Base-by-base conservation (phyloP, 1,139 yeast species). In the Suhomyces ambrosiae region DNA sequence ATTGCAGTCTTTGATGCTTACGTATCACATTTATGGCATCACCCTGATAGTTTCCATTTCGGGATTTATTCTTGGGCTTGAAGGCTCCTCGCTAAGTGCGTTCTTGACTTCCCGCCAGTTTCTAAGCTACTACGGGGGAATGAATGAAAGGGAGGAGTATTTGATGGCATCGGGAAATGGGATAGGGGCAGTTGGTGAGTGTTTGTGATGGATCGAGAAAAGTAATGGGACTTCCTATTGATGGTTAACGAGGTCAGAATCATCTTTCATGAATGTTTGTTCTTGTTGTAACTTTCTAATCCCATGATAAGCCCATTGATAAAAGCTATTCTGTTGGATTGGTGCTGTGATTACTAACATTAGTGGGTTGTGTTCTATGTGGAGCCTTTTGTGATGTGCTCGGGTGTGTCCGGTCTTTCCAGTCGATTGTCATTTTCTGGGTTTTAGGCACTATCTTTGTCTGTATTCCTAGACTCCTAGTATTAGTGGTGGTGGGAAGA, bases 11-110 rank as follows among this genome's bases (percentile, higher is more conserved):
- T n/a, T n/a, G 8, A 32, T 32, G 34, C 22, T 18, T 13, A 44
- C 43, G 13, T 43, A 42, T 25, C 40, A 39, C 32, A 16, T 36
- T n/a, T 38, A 41, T 27, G 44, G 39, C 8, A 43, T 49, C 39
- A 44, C 46, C 9, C 30, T 40, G 15, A 48, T 50, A 27, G 36
- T 48, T 2, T 60, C 63, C 12, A 38, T 62, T 3, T 53, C 62
- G 1, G 66, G 71, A n/a, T 39, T 63, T 22, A 46, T 63, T 22
- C 41, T 63, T n/a, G 69, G 69, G 1, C 49, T 62, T 42, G 72
- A 67, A 40, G 43, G 57, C 14, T 47, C 62, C 5, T 55, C 68
- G 1, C 46, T 61, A 27, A 45, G 55, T 16, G 53, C 61, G 1
- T 53, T 61, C 35, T 42, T 60, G 24, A 48, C 54, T 8, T 48